Conservation (phyloP, 2,329 filamentous ascomycete species). For the Cercospora sesami region DNA sequence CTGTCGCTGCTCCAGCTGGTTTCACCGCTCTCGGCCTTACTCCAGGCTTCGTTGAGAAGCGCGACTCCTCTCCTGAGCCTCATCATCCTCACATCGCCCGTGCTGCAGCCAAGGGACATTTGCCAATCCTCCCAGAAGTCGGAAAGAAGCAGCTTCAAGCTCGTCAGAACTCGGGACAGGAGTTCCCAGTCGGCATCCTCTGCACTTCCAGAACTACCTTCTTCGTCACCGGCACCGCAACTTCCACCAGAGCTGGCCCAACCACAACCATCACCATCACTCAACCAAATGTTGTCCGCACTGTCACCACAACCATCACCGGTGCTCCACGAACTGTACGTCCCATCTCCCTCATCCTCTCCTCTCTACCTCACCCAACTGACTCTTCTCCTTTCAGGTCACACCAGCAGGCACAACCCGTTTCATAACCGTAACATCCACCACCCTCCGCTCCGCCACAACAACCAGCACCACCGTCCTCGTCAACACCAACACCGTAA, state of each 20-base stretch:
- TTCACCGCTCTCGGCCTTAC: conserved; percentile 10
- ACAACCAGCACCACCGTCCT: conserved; percentile 11
- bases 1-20: conserved; percentile 3
- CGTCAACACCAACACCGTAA: conserved; percentile 10
- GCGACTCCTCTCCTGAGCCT: background rate
- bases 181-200: conserved; percentile 9
- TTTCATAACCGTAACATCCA: conserved; percentile 5
- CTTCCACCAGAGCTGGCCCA: background rate
- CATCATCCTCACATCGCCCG: conserved; percentile 1
- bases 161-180: conserved; percentile 1
- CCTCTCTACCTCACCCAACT: background rate
- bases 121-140: conserved; percentile 4
- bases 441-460: background rate
- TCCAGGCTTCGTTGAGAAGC: conserved; percentile 10
- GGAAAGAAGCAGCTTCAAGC: background rate
- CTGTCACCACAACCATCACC: background rate
- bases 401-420: conserved; percentile 11
- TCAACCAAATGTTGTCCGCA: background rate
- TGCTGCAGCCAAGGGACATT: background rate
- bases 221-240: conserved; percentile 7
- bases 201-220: conserved; percentile 17
- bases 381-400: background rate
- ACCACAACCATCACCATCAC: conserved; percentile 1
- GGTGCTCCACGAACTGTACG: background rate
- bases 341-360: too few species aligned